Conservation (phyloP, 371 early-diverging fungal genomes). For the Mortierella sp. region DNA sequence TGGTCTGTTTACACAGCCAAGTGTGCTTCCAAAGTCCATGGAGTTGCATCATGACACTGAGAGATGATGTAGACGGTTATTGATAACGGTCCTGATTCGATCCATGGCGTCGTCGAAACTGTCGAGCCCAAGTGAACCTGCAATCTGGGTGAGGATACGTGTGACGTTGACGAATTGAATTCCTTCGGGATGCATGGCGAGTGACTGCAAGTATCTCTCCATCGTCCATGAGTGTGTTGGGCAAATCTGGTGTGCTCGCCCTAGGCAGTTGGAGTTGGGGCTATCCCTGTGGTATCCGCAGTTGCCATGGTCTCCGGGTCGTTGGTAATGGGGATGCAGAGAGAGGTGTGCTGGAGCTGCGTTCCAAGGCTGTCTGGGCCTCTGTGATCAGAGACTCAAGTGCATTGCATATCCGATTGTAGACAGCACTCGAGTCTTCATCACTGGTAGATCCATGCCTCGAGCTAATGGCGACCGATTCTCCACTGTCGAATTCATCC, state of each 20-base stretch:
- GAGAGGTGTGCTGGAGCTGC: constrained; percentile 4
- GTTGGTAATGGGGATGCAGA: neutral
- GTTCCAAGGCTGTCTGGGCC: constrained; percentile 36
- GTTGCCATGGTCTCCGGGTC: neutral
- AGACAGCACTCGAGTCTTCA: constrained; percentile 42
- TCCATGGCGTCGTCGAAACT: constrained; percentile 3
- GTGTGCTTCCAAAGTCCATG: constrained; percentile 49
- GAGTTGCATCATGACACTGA: constrained; percentile 31
- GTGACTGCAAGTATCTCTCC: constrained; percentile 6
- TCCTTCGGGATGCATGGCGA: constrained; percentile 28
- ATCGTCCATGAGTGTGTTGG: constrained; percentile 6
- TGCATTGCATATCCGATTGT: constrained; percentile 48
- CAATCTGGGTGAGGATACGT: constrained; percentile 7
- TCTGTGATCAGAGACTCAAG: constrained; percentile 46
- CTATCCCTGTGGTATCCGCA: neutral
- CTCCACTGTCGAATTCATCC: constrained; percentile 38
- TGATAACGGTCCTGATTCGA: neutral
- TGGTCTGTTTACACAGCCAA: constrained; percentile 33
- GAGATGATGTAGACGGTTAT: neutral
- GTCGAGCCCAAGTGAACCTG: constrained; percentile 11
- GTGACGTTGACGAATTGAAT: constrained; percentile 15
- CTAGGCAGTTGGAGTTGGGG: neutral
- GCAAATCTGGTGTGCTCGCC: neutral
- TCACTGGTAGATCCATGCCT: constrained; percentile 31
- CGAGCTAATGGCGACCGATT: constrained; percentile 24